Conservation (phyloP, 2,329 filamentous ascomycete genomes). For the Ophiostoma ips region DNA sequence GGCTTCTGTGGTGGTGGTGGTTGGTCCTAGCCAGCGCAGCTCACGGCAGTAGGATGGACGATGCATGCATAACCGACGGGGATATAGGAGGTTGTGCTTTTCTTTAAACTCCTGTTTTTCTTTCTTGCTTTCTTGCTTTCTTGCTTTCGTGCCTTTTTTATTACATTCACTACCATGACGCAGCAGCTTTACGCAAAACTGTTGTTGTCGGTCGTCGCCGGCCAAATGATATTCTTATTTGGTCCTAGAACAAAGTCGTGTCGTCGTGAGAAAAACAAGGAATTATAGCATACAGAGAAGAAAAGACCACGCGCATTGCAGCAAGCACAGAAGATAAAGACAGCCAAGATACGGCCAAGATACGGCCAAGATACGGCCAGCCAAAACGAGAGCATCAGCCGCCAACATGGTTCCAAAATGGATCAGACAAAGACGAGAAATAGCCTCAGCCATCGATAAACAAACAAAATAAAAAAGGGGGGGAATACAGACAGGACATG, state of each 20-base stretch:
- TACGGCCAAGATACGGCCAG: too few relatives aligned
- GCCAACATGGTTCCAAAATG: not conserved
- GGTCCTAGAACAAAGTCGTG: slow-evolving; percentile 9
- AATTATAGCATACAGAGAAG: not conserved
- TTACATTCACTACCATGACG: too few relatives aligned
- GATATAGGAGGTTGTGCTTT: too few relatives aligned
- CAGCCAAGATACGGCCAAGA: not conserved
- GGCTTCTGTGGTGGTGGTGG: too few relatives aligned
- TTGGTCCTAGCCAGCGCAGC: too few relatives aligned
- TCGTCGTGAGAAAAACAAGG: slow-evolving; percentile 8
- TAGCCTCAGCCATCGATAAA: not conserved
- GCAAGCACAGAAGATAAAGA: not conserved
- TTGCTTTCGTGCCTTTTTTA: too few relatives aligned
- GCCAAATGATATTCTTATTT: slow-evolving; percentile 13
- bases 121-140: too few relatives aligned
- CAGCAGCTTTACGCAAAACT: too few relatives aligned
- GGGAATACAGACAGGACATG: not conserved
- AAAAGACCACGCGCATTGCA: not conserved
- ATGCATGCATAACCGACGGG: too few relatives aligned
- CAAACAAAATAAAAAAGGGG: not conserved
- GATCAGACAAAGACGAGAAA: not conserved
- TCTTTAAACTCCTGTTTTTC: too few relatives aligned
- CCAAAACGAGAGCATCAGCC: not conserved
- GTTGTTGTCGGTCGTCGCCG: slow-evolving; percentile 16
- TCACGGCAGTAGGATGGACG: too few relatives aligned